Base-by-base conservation (phyloP, 179 eudicot species). In the Beta macrorhiza region DNA sequence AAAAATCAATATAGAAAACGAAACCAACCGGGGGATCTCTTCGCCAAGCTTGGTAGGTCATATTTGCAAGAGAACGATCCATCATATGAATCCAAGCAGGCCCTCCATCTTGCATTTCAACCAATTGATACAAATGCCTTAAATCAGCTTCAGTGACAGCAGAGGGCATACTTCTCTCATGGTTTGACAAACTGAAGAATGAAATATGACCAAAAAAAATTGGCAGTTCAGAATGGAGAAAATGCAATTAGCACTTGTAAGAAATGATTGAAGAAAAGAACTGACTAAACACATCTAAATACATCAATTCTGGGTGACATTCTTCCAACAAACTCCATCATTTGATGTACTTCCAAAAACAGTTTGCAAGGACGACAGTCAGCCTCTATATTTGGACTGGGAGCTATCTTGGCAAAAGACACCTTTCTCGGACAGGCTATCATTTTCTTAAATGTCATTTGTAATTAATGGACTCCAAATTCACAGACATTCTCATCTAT, bases 31-130 rank as follows among this genome's bases (percentile, higher is more conserved):
- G 89, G n/a, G 85, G 86, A 69, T 93, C 97, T 84, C 97, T 92
- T 22, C 91, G 92, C 97, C 99, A 95, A 70, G 97, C 99, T 85
- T 87, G 93, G 84, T 92, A 93, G 86, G 83, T 90, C 98, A 95
- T 93, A 71, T 79, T 84, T 1, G 86, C 86, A 45, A 90, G 84
- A 49, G 97, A 89, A 69, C 90, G 89, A 67, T 95, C 95, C 98
- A 93, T 95, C 90, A 93, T 80, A 73, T 88, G 93, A 57, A 88
- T 92, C 99, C 99, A 95, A 74, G 94, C 82, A 9, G 91, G 90
- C 17, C 97, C 97, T n/a, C 93, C 98, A 87, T 93, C 98, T 82
- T 80, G 91, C 83, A 84, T 89, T 85, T 93, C 95, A 19, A 91
- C 92, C 72, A 93, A 90, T 80, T 87, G 91, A 80, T 86, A 83